Percentiles rank a stretch among this genome's conserved stretches.
Evolutionary conservation across 1,139 yeast genomes (phyloP).

Genomic region (Cylindricascospora bacillispora): DNA sequence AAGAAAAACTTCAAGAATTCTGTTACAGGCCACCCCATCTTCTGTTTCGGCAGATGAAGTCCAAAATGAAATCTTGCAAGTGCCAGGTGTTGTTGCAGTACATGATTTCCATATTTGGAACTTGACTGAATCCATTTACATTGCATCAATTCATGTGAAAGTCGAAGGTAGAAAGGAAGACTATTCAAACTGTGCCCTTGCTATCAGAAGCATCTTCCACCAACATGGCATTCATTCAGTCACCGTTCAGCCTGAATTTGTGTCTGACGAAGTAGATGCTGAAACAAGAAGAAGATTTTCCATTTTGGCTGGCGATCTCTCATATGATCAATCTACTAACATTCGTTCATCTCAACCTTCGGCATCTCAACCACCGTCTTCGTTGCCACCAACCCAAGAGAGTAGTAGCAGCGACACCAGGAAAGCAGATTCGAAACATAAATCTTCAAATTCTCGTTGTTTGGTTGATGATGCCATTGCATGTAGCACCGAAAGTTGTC

Average conservation of each 20-base stretch:
- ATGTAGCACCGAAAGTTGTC: conserved; percentile 1
- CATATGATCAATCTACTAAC: too few relatives aligned
- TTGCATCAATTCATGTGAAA: conserved; percentile 84
- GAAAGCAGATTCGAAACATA: neutral
- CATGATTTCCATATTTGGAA: conserved; percentile 98
- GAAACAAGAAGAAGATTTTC: conserved; percentile 26
- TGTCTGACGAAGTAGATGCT: conserved; percentile 19
- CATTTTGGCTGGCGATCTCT: conserved; percentile 28
- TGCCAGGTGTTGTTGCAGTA: conserved; percentile 67
- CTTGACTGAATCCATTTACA: conserved; percentile 71
- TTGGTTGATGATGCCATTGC: conserved; percentile 1
- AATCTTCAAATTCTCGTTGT: conserved; percentile 1
- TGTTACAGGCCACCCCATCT: conserved; percentile 87
- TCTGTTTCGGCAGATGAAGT: conserved; percentile 66
- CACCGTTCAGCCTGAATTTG: conserved; percentile 87
- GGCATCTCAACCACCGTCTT: neutral
- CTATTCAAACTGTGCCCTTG: conserved; percentile 60
- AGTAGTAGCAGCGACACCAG: neutral
- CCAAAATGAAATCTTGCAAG: conserved; percentile 47
- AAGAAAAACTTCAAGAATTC: conserved; percentile 71
- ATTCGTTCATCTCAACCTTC: conserved; percentile 3
- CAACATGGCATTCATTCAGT: conserved; percentile 83
- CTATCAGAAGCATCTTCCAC: conserved; percentile 69
- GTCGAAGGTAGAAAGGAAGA: conserved; percentile 49
- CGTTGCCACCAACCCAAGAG: conserved; percentile 1